Evolutionary conservation across 108 stramenopile species (phyloP).

Genomic region (Nitzschia sp.): DNA sequence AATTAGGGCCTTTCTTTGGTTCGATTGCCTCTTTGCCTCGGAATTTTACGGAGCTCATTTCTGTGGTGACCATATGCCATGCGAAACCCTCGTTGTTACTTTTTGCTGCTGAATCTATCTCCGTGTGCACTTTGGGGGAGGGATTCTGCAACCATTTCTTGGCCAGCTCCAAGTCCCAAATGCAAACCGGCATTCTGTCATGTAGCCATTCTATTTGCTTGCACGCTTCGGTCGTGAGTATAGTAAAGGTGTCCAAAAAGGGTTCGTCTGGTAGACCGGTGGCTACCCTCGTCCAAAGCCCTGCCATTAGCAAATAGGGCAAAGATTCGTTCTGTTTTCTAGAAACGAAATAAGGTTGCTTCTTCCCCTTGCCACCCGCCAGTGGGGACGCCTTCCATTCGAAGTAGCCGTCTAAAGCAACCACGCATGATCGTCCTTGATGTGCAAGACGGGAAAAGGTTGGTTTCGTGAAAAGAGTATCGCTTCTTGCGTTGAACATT

Average conservation of each 20-base stretch:
- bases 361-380: conserved; percentile 47
- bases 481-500: conserved; percentile 84
- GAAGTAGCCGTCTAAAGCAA: conserved; percentile 83
- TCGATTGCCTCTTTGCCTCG: conserved; percentile 28
- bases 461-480: conserved; percentile 69
- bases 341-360: conserved; percentile 82
- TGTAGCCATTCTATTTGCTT: conserved; percentile 63
- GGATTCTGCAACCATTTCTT: conserved; percentile 65
- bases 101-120: conserved; percentile 31
- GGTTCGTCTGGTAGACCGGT: conserved; percentile 53
- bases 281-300: conserved; percentile 60
- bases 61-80: conserved; percentile 57
- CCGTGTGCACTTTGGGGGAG: conserved; percentile 24
- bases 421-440: conserved; percentile 56
- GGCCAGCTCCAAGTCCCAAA: conserved; percentile 59
- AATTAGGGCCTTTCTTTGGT: conserved; percentile 24
- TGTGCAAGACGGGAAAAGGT: conserved; percentile 54
- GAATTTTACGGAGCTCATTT: conserved; percentile 50
- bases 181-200: conserved; percentile 66
- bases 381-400: conserved; percentile 67
- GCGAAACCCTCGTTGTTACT: conserved; percentile 15
- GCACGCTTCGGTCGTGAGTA: conserved; percentile 75
- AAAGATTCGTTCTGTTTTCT: conserved; percentile 7
- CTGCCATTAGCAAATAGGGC: conserved; percentile 54
- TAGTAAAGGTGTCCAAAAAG: conserved; percentile 61